phyloP scores from a whole-genome alignment of 2,329 filamentous ascomycete genomes.

The Chaetomium sp. region DNA sequence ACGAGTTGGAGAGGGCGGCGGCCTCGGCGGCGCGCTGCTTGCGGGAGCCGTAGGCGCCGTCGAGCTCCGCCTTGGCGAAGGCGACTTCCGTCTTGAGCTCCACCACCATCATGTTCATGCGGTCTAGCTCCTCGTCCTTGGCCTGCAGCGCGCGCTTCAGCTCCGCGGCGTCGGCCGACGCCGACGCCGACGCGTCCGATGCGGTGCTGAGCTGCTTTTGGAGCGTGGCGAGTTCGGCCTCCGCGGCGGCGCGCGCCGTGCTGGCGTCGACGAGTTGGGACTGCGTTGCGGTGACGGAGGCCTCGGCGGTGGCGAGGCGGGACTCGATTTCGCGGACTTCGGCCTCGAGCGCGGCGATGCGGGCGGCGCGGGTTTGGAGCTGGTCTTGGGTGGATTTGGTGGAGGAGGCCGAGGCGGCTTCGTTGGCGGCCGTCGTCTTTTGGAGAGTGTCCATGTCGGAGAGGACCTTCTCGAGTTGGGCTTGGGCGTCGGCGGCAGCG shows the following conservation, averaged over 20 bases:
- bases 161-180: constrained; percentile 36
- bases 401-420: constrained; percentile 37
- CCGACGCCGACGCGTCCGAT: constrained; percentile 35
- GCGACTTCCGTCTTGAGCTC: constrained; percentile 65
- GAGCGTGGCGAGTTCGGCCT: constrained; percentile 40
- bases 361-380: constrained; percentile 48
- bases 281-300: constrained; percentile 43
- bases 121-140: constrained; percentile 55
- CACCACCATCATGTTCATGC: constrained; percentile 54
- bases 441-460: constrained; percentile 50
- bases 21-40: constrained; percentile 61
- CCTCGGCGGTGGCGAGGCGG: constrained; percentile 43
- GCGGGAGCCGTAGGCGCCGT: constrained; percentile 62
- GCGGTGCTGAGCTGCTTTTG: constrained; percentile 38
- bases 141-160: constrained; percentile 51
- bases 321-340: constrained; percentile 45
- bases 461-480: constrained; percentile 53
- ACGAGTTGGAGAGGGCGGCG: constrained; percentile 45
- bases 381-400: constrained; percentile 44
- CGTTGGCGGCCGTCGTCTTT: constrained; percentile 37
- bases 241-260: constrained; percentile 20
- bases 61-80: constrained; percentile 62
- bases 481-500: constrained; percentile 46
- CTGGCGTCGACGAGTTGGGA: constrained; percentile 34
- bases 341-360: constrained; percentile 49